Evolutionary conservation across 164 flowering plant genomes (phyloP), one percentile per base, ranked within the genome.

Genomic region (Nymphaea colorata): DNA sequence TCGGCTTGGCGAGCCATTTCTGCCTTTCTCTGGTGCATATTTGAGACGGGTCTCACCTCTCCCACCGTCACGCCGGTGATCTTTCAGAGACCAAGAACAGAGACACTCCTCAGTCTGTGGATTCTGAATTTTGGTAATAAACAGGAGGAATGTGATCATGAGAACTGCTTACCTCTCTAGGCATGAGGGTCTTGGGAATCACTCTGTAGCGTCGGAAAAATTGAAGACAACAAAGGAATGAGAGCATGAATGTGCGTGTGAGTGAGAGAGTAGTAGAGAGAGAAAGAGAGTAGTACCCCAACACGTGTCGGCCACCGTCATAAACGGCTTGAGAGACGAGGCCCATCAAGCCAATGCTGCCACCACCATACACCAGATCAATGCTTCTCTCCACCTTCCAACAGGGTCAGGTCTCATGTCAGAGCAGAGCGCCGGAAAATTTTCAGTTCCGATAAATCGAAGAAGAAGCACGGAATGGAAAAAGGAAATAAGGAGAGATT

Each of bases 231-330:
- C 16, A n/a, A 55, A 16, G 7, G 41, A 61, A n/a, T 7, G 64
- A 61, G 64, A 61, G 64, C 8, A n/a, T 6, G 55, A 47, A 12
- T 6, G 55, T 6, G 55, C 2, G 55, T 6, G 55, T 6, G 3
- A 47, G 55, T 2, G 55, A 47, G 57, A 51, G 57, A 51, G 57
- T 7, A 14, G 12, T 8, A 51, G 10, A 51, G 57, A 51, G 57
- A 51, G 57, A 51, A 8, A 51, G 57, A 51, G 57, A 51, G 57
- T 2, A 15, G 14, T 79, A 93, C 98, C 97, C 96, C 82, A 89
- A 83, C 77, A 93, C 98, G 86, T 93, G 97, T 80, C 98, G 90
- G 73, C 98, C 98, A 59, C 98, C 98, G 85, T 87, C 87, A 87
- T 89, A 97, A 79, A 87, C 98, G 42, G 94, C 98, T 78, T 87